phyloP scores from a whole-genome alignment of 2,329 filamentous ascomycete genomes.

The Amphichorda felina region DNA sequence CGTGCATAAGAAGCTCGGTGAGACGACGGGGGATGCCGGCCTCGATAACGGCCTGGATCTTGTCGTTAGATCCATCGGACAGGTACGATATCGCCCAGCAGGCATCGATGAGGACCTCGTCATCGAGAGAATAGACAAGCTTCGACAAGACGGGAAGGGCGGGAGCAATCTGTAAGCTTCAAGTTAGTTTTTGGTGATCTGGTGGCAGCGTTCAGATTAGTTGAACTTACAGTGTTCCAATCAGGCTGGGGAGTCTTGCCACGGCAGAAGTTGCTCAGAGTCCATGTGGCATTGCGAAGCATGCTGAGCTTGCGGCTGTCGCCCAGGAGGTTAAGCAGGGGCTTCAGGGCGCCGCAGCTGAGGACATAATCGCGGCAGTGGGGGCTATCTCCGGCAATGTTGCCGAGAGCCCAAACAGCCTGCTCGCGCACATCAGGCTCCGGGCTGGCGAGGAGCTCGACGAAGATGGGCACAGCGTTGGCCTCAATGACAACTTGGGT shows the following conservation, averaged over 20 bases:
- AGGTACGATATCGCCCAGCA: constrained; percentile 99
- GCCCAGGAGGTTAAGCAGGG: constrained; percentile 77
- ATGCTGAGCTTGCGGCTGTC: constrained; percentile 99
- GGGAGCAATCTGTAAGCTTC: constrained; percentile 62
- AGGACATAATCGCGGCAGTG: constrained; percentile 96
- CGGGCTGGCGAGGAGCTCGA: constrained; percentile 87
- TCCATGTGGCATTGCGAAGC: constrained; percentile 98
- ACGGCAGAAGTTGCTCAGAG: constrained; percentile 98
- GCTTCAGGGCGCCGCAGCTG: constrained; percentile 79
- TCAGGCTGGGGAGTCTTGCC: constrained; percentile 98
- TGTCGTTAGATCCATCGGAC: constrained; percentile 95
- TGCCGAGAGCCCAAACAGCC: constrained; percentile 95
- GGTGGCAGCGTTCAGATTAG: too few species aligned
- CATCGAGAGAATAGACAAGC: constrained; percentile 95
- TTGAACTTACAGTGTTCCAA: constrained; percentile 74
- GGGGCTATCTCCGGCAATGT: constrained; percentile 97
- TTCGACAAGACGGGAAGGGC: constrained; percentile 92
- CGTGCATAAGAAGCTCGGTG: constrained; percentile 95
- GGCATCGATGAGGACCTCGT: constrained; percentile 95
- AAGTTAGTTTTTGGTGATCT: constrained; percentile 3
- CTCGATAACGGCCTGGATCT: constrained; percentile 98
- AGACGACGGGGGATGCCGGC: constrained; percentile 92
- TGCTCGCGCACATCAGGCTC: constrained; percentile 98
- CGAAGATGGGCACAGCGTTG: constrained; percentile 95
- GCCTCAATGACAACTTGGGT: constrained; percentile 99